Conservation (phyloP, 257 asterid species). For the Scutellaria barbata region DNA sequence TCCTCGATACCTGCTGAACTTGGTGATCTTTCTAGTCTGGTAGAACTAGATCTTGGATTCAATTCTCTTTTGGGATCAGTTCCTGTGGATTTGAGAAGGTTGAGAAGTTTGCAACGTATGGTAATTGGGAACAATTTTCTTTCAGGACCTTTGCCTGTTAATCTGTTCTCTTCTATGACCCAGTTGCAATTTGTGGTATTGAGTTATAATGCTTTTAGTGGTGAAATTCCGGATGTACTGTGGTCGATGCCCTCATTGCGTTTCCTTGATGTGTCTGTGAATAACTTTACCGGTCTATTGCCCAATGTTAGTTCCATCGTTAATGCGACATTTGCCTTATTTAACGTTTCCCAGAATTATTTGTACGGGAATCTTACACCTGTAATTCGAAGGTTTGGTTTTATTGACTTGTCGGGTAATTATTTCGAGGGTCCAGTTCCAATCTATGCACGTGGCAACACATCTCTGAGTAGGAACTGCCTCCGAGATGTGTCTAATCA, state of each 20-base stretch:
- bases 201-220: slow-evolving; percentile 58
- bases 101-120: slow-evolving; percentile 65
- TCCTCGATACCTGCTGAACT: slow-evolving; percentile 78
- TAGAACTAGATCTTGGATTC: slow-evolving; percentile 81
- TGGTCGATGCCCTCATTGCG: slow-evolving; percentile 76
- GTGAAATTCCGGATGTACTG: slow-evolving; percentile 57
- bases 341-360: slow-evolving; percentile 67
- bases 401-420: slow-evolving; percentile 67
- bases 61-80: slow-evolving; percentile 64
- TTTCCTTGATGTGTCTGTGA: slow-evolving; percentile 72
- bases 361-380: slow-evolving; percentile 74
- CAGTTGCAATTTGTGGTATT: slow-evolving; percentile 57
- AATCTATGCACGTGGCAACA: slow-evolving; percentile 49
- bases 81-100: slow-evolving; percentile 56
- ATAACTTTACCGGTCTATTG: slow-evolving; percentile 76
- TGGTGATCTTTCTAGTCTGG: slow-evolving; percentile 65
- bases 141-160: slow-evolving; percentile 59
- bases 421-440: slow-evolving; percentile 85
- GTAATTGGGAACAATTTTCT: slow-evolving; percentile 53
- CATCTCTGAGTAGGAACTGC: slow-evolving; percentile 60
- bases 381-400: slow-evolving; percentile 52
- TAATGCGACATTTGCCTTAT: slow-evolving; percentile 44
- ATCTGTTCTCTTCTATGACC: slow-evolving; percentile 55
- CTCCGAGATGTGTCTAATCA: slow-evolving; percentile 60
- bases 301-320: slow-evolving; percentile 49